Evolutionary conservation across 139 green algal genomes (phyloP).

Genomic region (Yamagishiella unicocca): DNA sequence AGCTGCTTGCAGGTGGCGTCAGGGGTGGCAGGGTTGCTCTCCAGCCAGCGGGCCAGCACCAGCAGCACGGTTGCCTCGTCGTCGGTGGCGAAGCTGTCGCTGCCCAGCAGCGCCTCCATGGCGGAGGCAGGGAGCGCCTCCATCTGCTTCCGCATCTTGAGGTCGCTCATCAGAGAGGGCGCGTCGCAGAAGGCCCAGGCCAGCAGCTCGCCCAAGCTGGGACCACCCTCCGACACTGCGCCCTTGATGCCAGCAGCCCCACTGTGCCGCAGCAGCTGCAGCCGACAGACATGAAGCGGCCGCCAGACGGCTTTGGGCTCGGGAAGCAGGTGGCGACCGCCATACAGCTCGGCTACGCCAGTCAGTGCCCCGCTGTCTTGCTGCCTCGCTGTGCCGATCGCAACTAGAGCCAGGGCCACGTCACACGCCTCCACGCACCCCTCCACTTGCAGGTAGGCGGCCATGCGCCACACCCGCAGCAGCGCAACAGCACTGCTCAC

Average conservation of each 20-base stretch:
- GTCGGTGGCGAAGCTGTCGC: not conserved
- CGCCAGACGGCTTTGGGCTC: no score
- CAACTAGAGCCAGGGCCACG: not conserved
- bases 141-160: not conserved
- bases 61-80: constrained; percentile 15
- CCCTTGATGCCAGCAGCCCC: not conserved
- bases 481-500: not conserved
- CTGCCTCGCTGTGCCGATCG: no score
- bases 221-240: no score
- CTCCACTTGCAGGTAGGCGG: not conserved
- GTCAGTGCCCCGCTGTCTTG: not conserved
- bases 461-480: not conserved
- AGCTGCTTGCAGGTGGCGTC: no score
- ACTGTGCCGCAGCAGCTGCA: not conserved
- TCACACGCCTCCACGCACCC: constrained; percentile 1
- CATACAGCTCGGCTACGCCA: not conserved
- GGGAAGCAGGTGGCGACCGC: not conserved
- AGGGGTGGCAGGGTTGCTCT: no score
- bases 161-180: not conserved
- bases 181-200: constrained; percentile 28
- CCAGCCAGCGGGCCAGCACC: not conserved
- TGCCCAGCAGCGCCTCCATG: constrained; percentile 17
- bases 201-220: not conserved
- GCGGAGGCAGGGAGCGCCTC: not conserved
- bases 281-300: not conserved